A percentile compares a stretch with the other conserved stretches of the same genome.
These are phyloP conservation scores for Apiospora koreana DNA, from an alignment of 2,329 filamentous ascomycete genomes.

Conservation along the genomic window DNA sequence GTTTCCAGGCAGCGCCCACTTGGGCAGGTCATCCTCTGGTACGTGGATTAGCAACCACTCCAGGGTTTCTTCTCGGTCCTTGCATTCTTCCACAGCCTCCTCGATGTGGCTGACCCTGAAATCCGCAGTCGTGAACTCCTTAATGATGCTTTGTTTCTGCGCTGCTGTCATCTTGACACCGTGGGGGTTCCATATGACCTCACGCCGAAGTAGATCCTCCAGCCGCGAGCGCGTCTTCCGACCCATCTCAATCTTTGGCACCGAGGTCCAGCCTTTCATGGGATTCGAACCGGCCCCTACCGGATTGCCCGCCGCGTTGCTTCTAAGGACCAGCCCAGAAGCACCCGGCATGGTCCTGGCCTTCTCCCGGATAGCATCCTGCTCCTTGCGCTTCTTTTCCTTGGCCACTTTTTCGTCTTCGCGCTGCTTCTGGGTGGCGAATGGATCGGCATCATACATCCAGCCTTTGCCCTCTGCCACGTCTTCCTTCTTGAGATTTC, in stretches of 20 bases:
- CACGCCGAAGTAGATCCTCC: slow-evolving; percentile 75
- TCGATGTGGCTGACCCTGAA: slow-evolving; percentile 89
- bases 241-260: slow-evolving; percentile 92
- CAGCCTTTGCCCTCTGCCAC: slow-evolving; percentile 77
- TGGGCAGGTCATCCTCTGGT: slow-evolving; percentile 92
- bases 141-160: slow-evolving; percentile 62
- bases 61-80: slow-evolving; percentile 86
- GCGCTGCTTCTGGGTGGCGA: slow-evolving; percentile 75
- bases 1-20: slow-evolving; percentile 87
- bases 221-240: slow-evolving; percentile 75
- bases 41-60: slow-evolving; percentile 98
- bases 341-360: slow-evolving; percentile 64
- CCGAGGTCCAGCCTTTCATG: slow-evolving; percentile 78
- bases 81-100: slow-evolving; percentile 85
- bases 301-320: slow-evolving; percentile 38
- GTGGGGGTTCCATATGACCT: slow-evolving; percentile 87
- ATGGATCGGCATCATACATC: slow-evolving; percentile 96
- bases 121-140: slow-evolving; percentile 74
- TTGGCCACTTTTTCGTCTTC: slow-evolving; percentile 75
- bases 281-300: slow-evolving; percentile 41
- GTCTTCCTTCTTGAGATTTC: slow-evolving; percentile 78
- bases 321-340: slow-evolving; percentile 55
- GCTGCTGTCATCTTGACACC: slow-evolving; percentile 62
- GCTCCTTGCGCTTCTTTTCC: slow-evolving; percentile 78
- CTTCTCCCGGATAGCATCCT: slow-evolving; percentile 67